Evolutionary conservation across 306 rosid species (phyloP).

Genomic region (Dalbergia cochinchinensis): DNA sequence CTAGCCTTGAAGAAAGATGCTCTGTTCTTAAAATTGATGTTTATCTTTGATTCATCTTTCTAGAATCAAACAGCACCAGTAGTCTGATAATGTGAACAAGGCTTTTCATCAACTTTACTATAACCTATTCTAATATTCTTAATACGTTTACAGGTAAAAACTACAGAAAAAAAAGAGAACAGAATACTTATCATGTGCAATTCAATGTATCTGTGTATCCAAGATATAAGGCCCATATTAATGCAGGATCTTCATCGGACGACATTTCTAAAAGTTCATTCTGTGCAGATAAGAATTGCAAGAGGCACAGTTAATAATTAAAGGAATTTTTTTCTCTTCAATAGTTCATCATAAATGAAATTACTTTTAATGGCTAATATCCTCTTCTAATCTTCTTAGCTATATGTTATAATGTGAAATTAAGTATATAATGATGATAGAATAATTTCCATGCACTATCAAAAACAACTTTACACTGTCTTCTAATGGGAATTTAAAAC

Average conservation of each 20-base stretch:
- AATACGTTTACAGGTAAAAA: too few relatives aligned
- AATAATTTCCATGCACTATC: background rate
- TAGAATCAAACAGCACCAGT: constrained; percentile 5
- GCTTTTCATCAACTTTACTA: constrained; percentile 23
- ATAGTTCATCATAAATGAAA: too few relatives aligned
- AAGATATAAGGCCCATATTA: background rate
- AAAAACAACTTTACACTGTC: too few relatives aligned
- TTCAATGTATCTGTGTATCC: constrained; percentile 5
- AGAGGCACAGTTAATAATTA: too few relatives aligned
- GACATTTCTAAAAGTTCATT: background rate
- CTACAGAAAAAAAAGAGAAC: too few relatives aligned
- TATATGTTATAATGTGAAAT: background rate
- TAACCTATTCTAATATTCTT: background rate
- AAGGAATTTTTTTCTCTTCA: too few relatives aligned
- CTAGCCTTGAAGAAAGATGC: background rate
- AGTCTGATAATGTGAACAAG: background rate
- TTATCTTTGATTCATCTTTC: background rate
- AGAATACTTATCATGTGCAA: background rate
- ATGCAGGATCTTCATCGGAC: background rate
- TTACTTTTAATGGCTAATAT: too few relatives aligned
- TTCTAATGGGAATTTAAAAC: too few relatives aligned
- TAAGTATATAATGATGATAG: background rate
- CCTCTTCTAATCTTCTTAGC: background rate
- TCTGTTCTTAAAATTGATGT: background rate
- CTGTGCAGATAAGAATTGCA: background rate